Evolutionary conservation across 345 rosid genomes (phyloP), one percentile per base, ranked within the genome.

Genomic region (Rhodomyrtus tomentosa): DNA sequence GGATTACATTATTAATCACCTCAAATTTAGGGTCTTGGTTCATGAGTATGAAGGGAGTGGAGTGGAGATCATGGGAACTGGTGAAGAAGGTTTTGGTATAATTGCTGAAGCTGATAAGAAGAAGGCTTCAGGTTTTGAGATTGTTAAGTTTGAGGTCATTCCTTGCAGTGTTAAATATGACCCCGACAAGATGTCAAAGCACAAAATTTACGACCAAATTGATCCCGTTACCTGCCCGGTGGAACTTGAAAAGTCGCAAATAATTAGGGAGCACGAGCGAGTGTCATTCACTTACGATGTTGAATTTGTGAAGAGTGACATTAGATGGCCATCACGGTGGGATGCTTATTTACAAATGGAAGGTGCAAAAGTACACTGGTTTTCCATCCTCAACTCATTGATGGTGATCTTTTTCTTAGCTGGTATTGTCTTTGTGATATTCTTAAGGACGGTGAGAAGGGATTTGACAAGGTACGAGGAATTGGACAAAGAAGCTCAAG

Each of bases 311-410:
- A 89, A 91, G 54, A 88, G 90, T 45, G 89, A 89, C 82, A 87
- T 85, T 81, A 87, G 88, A 86, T 91, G 92, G 92, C 91, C 91
- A 51, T 91, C 92, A 32, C 89, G 92, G 15, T 91, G 92, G 92
- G 92, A 91, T 88, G 92, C 89, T 53, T 91, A 91, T 84, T 83
- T 91, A 86, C 88, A 88, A 85, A 89, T 91, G 91, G 92, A 89
- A 87, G 92, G 92, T 83, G 90, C 91, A 21, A 87, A 90, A 38
- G 90, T 91, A 48, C 92, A 88, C 85, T 91, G 92, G 92, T 91
- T 91, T 82, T 91, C 92, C 4, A 89, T 91, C 86, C 86, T 91
- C 45, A 91, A 91, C 83, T 91, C 92, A 5, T 88, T 91, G 29
- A 85, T 89, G 91, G 91, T 89, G 86, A 88, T 91, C 53, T 84